Evolutionary conservation across 495 filamentous ascomycete species (phyloP).

Genomic region (Penicillium argentinense): DNA sequence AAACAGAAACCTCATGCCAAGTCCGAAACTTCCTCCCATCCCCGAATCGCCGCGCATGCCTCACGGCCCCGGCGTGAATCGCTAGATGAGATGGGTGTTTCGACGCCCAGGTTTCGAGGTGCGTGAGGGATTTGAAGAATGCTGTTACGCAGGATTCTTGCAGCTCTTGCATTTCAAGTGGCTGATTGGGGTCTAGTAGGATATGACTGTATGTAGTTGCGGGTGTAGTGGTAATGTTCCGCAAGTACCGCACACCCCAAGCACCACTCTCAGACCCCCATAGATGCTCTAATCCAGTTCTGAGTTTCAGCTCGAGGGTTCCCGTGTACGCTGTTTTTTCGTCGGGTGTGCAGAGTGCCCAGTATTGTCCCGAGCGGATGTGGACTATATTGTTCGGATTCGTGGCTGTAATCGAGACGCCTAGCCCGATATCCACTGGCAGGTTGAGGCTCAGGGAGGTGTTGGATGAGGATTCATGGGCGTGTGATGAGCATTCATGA

Average conservation of each 20-base stretch:
- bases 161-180: no score
- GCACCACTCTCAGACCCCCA: conserved; percentile 14
- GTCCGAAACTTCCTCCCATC: conserved; percentile 18
- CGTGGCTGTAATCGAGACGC: conserved; percentile 3
- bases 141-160: conserved; percentile 22
- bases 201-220: no score
- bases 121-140: conserved; percentile 17
- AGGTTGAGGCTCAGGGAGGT: no score
- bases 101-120: conserved; percentile 22
- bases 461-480: no score
- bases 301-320: conserved; percentile 13
- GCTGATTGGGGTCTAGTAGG: no score
- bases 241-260: conserved; percentile 14
- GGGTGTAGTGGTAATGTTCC: background rate
- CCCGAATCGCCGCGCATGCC: conserved; percentile 19
- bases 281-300: conserved; percentile 12
- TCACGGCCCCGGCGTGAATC: conserved; percentile 19
- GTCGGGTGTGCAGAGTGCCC: conserved; percentile 9
- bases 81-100: conserved; percentile 21
- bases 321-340: conserved; percentile 10
- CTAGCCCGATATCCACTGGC: no score
- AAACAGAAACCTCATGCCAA: conserved; percentile 26
- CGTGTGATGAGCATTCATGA: no score
- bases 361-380: conserved; percentile 25
- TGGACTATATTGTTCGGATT: conserved; percentile 20